Base-by-base conservation (phyloP, 441 rosid genomes). In the Bocquillonia castaneifolia region DNA sequence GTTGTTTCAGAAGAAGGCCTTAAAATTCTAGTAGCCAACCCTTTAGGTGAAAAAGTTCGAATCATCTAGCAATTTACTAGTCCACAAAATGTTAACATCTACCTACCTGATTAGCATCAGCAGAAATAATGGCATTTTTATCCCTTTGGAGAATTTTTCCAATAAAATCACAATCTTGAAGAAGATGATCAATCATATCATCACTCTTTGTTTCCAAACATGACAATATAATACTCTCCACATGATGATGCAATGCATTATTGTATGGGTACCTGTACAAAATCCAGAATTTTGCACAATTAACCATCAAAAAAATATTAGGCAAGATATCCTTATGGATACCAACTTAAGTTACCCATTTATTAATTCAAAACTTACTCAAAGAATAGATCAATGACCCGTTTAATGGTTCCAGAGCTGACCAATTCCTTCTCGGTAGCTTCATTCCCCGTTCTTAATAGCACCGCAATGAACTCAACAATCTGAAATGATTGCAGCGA, bases 211-310 rank as follows among this genome's bases (percentile, higher is more conserved):
- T 84, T 74, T 87, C 96, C 82, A 94, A 75, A 76, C 99, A 90
- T 22, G 96, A 90, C 45, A 81, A 62, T 73, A 90, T 73, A 66
- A 94, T 88, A 72, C 94, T 92, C 83, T 92, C 98, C 28, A 90
- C 96, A 64, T 92, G 98, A 80, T 92, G 98, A 76, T 94, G 99
- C 82, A 94, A 76, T 20, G 93, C 94, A 79, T 92, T 94, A 70
- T 92, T 94, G 81, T 78, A 94, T 0, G 99, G 98, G 77, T 92
- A 92, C 89, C 99, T 94, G 77, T 78, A 77, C 18, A 59, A 79
- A 69, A 14, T 69, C 65, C 44, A 70, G 57, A 63, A 39, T 60
- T 22, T 39, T 59, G 36, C 45, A 59, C 25, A 56, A 23, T 70
- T 45, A 77, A 61, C 53, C 66, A 58, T 50, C 47, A 50, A 34